Conservation (phyloP, 352 stramenopile genomes). For the Globisporangium iwayamae region DNA sequence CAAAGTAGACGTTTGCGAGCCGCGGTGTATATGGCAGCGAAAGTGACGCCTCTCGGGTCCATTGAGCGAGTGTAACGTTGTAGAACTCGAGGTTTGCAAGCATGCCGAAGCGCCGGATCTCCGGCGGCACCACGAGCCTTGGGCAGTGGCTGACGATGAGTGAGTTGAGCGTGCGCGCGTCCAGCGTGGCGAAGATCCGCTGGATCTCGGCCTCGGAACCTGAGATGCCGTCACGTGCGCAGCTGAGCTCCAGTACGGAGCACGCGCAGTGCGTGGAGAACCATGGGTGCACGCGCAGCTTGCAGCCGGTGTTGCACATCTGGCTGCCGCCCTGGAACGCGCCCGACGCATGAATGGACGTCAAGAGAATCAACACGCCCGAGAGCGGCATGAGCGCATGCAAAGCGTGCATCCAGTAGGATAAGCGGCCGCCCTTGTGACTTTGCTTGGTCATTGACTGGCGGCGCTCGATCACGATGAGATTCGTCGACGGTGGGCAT, state of each 20-base stretch:
- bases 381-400: slow-evolving; percentile 20
- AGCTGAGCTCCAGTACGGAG: slow-evolving; percentile 33
- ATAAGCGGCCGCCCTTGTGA: background rate
- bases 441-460: too few species aligned
- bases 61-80: slow-evolving; percentile 26
- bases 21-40: slow-evolving; percentile 16
- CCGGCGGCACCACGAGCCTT: slow-evolving; percentile 15
- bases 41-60: slow-evolving; percentile 18
- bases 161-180: slow-evolving; percentile 20
- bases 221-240: slow-evolving; percentile 17
- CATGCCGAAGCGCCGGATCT: slow-evolving; percentile 22
- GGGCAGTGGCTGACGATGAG: slow-evolving; percentile 32
- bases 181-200: slow-evolving; percentile 14
- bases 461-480: background rate
- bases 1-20: slow-evolving; percentile 26
- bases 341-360: slow-evolving; percentile 17
- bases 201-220: slow-evolving; percentile 13
- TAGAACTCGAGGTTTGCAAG: slow-evolving; percentile 31
- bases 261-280: slow-evolving; percentile 27
- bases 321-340: slow-evolving; percentile 7
- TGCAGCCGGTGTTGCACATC: slow-evolving; percentile 20
- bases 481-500: background rate
- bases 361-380: slow-evolving; percentile 14
- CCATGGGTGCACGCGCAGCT: slow-evolving; percentile 29
- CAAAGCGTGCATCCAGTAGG: background rate